A percentile compares a stretch with the other conserved stretches of the same genome.
These are phyloP conservation scores for Laguncularia racemosa DNA, from an alignment of 345 rosid species.

Conservation along the genomic window DNA sequence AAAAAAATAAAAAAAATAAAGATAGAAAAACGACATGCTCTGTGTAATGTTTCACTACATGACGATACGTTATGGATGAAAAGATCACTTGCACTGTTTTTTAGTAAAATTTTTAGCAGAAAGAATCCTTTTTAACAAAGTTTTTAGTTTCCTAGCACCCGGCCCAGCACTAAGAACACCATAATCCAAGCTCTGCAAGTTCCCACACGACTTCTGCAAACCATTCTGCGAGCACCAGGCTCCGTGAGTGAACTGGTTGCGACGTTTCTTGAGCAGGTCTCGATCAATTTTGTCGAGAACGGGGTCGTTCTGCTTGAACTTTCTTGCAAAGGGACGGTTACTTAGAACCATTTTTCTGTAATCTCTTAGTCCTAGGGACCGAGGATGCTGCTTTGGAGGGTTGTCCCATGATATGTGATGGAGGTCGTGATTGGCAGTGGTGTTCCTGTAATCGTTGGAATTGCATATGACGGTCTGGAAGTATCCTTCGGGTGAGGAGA, in stretches of 20 bases:
- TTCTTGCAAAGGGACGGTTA: slow-evolving; percentile 79
- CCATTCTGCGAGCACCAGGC: slow-evolving; percentile 47
- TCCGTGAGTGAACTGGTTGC: slow-evolving; percentile 27
- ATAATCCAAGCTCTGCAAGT: slow-evolving; percentile 19
- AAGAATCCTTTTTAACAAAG: slow-evolving; percentile 42
- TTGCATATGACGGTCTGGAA: slow-evolving; percentile 90
- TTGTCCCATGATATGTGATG: slow-evolving; percentile 88
- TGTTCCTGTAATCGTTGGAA: slow-evolving; percentile 67
- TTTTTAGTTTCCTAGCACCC: slow-evolving; percentile 65
- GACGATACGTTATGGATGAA: not conserved
- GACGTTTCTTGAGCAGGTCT: slow-evolving; percentile 47
- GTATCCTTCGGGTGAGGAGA: slow-evolving; percentile 88
- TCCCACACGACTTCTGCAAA: slow-evolving; percentile 21
- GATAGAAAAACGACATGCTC: too few species aligned
- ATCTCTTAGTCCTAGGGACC: slow-evolving; percentile 51
- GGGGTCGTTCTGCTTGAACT: slow-evolving; percentile 65
- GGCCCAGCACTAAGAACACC: slow-evolving; percentile 61
- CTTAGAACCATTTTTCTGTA: slow-evolving; percentile 59
- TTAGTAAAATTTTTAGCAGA: slow-evolving; percentile 39
- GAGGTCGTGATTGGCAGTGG: slow-evolving; percentile 80
- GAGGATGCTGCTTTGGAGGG: slow-evolving; percentile 96
- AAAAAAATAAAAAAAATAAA: too few species aligned
- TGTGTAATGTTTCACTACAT: too few species aligned
- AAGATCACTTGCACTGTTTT: slow-evolving; percentile 59
- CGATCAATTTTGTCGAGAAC: slow-evolving; percentile 74